Conservation (phyloP, 2,329 filamentous ascomycete genomes). For the Talaromyces amestolkiae region DNA sequence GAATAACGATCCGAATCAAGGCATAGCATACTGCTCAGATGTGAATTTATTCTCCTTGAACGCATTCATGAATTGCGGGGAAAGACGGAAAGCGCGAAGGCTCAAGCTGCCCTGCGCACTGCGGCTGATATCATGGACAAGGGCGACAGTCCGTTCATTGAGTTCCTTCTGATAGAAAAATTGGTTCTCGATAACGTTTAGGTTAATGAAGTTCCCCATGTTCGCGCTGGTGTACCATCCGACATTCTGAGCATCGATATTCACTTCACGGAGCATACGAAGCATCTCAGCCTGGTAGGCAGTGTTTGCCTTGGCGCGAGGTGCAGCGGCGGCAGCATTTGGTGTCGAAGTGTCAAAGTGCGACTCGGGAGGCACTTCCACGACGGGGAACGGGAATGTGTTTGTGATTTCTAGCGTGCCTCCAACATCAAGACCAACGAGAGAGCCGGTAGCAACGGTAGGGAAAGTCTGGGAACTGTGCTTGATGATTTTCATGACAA, state of each 20-base stretch:
- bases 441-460: slow-evolving; percentile 80
- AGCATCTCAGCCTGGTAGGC: slow-evolving; percentile 96
- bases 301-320: slow-evolving; percentile 85
- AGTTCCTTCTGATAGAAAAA: slow-evolving; percentile 91
- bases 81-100: slow-evolving; percentile 86
- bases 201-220: slow-evolving; percentile 97
- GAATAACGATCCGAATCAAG: not conserved
- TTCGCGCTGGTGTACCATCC: slow-evolving; percentile 99
- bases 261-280: slow-evolving; percentile 91
- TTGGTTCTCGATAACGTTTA: slow-evolving; percentile 96
- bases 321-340: slow-evolving; percentile 78
- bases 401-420: slow-evolving; percentile 87
- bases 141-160: slow-evolving; percentile 80
- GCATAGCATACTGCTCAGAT: slow-evolving; percentile 72
- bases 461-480: slow-evolving; percentile 87
- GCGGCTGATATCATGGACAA: slow-evolving; percentile 93
- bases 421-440: slow-evolving; percentile 89
- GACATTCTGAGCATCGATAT: slow-evolving; percentile 95
- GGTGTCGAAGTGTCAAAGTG: slow-evolving; percentile 69
- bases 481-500: slow-evolving; percentile 97
- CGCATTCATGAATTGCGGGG: slow-evolving; percentile 79
- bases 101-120: slow-evolving; percentile 89
- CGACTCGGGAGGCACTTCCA: slow-evolving; percentile 68
- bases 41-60: slow-evolving; percentile 98
- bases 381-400: slow-evolving; percentile 85